Base-by-base conservation (phyloP, 2,329 filamentous ascomycete genomes). In the Blastomyces emzantsi region DNA sequence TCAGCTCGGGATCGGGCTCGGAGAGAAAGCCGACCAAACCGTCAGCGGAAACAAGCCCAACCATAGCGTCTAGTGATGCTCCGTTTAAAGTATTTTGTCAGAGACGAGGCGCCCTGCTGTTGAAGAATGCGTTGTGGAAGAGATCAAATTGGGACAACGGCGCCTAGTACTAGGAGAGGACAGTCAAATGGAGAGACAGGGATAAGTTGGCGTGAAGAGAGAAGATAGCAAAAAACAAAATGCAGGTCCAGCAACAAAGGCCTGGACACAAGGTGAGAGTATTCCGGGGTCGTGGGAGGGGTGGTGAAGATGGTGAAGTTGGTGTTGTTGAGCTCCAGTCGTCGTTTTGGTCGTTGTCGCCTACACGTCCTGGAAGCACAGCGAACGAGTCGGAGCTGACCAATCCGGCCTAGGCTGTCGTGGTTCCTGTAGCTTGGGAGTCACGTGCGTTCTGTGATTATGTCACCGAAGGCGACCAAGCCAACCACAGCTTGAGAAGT, bases 1-100 rank as follows among this genome's bases (percentile, higher is more conserved):
- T 92, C 77, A 99, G 87, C 78, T 96, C 91, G 64, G 90, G 85
- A 79, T 97, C 94, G 71, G 95, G 92, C 75, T 99, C 94, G 69
- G 91, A 89, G 67, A 99, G 85, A 78, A 97, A 97, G 80, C 92
- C 93, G 75, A 99, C 86, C 65, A 99, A 87, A 77, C 94, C 94
- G 69, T 90, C 93, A 69, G 94, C 94, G 70, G 93, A 97, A 73
- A 92, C 90, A 75, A 97, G 85, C 76, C 90, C 91, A 75, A 94
- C 90, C 94, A 97, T 99, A 65, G 72, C 81, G 73, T 61, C 28
- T 6, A 30, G 9, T 36, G 28, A 45, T 22, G 43, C 17, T 30
- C 43, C 17, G 25, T 33, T 11, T 15, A 56, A 9, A 58, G 19
- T 9, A 19, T 13, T 58, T 25, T 43, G 36, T n/a, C 30, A 36